These are phyloP conservation scores for Lablab purpureus DNA, from an alignment of 306 rosid species.

Conservation along the genomic window DNA sequence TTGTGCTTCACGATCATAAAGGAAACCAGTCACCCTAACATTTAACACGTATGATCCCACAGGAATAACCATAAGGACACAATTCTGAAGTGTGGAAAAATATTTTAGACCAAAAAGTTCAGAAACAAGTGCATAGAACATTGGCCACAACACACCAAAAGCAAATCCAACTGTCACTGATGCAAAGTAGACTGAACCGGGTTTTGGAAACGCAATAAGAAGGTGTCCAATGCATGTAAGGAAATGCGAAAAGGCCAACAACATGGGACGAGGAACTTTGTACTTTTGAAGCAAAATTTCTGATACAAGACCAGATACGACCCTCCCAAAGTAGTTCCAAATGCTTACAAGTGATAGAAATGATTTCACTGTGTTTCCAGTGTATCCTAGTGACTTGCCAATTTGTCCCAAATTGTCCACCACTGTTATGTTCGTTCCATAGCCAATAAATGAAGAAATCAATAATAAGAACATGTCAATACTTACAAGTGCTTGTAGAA, in stretches of 20 bases:
- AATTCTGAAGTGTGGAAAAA: neutral
- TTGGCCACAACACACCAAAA: neutral
- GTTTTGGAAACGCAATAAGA: too few species aligned
- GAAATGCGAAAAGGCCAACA: too few species aligned
- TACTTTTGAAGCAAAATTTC: neutral
- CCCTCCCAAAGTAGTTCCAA: conserved; percentile 4
- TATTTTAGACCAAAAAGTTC: too few species aligned
- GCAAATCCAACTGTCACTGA: neutral
- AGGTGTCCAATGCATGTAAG: too few species aligned
- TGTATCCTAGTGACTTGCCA: neutral
- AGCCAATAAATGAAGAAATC: neutral
- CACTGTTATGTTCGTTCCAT: neutral
- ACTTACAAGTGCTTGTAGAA: neutral
- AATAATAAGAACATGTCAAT: neutral
- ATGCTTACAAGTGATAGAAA: neutral
- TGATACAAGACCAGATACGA: neutral
- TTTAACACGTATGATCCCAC: neutral
- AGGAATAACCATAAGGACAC: neutral
- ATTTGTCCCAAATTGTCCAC: neutral
- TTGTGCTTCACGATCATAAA: neutral
- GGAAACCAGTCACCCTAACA: neutral
- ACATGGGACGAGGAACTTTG: neutral
- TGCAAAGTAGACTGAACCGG: too few species aligned
- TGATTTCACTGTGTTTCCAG: neutral
- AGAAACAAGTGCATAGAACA: neutral